Evolutionary conservation across 805 yeast genomes (phyloP), one percentile per base, ranked within the genome.

Genomic region (Ascoidea rubescens): DNA sequence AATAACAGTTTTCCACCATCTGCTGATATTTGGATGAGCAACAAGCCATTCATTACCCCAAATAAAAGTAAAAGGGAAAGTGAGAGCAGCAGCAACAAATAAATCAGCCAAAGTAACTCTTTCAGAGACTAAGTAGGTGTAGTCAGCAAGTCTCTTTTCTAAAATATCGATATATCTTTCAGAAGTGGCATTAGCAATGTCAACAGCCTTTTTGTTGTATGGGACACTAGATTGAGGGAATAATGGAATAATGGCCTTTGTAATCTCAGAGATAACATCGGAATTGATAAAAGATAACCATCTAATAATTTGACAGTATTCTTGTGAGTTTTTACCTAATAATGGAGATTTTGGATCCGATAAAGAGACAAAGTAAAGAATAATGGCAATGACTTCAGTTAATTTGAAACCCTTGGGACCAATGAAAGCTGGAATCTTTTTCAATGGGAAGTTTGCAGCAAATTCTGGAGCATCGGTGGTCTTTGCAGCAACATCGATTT

Each of bases 111-210:
- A 61, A 49, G 77, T 63, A 53, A 71, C 51, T 67, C 72, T 69
- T 64, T 73, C 75, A 58, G 75, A 75, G 56, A 71, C 76, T 61
- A 73, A 66, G 67, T 66, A 73, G 53, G 75, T 72, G 69, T 59
- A 67, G 56, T 70, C 66, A 51, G 60, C 55, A 54, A 73, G 64
- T 67, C 74, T 69, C 47, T 55, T 60, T 59, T 68, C 72, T 52
- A 63, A 59, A 46, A 60, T 6, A 12, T 37, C 14, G 43, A 14
- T 10, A 37, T 37, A 37, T 37, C 4, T 37, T 37, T 37, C 14
- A 37, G 14, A 8, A 37, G 8, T 37, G 8, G 8, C 14, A 10
- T 37, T 37, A 37, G 14, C 43, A 37, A 4, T 10, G 8, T 37
- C 43, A 21, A 21, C 28, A 37, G 43, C 43, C 4, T 37, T 37